Conservation (phyloP, 1,139 yeast species). For the Yamadazyma atmosphaerica region DNA sequence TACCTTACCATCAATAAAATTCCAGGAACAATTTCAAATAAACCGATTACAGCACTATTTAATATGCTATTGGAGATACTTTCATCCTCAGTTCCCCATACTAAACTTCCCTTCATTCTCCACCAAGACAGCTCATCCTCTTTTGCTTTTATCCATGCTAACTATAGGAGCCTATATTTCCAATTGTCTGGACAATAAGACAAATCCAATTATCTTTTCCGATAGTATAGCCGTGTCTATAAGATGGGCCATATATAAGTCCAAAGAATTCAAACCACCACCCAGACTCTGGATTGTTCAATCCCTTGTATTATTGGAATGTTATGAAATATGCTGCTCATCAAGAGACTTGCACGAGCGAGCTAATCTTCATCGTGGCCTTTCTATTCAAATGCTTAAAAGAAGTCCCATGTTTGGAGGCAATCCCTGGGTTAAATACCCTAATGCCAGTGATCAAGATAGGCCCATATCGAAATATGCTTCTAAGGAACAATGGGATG, state of each 20-base stretch:
- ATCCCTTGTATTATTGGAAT: constrained; percentile 60
- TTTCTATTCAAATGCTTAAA: constrained; percentile 69
- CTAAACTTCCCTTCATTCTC: constrained; percentile 65
- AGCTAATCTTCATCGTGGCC: constrained; percentile 75
- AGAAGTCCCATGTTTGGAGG: constrained; percentile 77
- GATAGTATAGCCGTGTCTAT: constrained; percentile 57
- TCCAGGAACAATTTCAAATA: constrained; percentile 18
- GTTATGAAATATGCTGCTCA: constrained; percentile 65
- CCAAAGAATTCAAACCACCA: constrained; percentile 59
- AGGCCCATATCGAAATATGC: constrained; percentile 12
- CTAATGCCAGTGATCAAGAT: constrained; percentile 9
- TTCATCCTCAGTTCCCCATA: constrained; percentile 63
- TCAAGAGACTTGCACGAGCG: constrained; percentile 66
- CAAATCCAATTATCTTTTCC: constrained; percentile 20
- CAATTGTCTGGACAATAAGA: constrained; percentile 19
- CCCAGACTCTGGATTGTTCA: constrained; percentile 69
- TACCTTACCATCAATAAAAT: constrained; percentile 13
- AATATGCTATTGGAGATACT: constrained; percentile 52
- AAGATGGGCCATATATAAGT: constrained; percentile 60
- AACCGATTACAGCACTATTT: constrained; percentile 29
- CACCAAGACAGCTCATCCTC: constrained; percentile 51
- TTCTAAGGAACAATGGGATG: constrained; percentile 21
- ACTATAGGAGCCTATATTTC: constrained; percentile 52
- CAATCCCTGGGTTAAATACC: constrained; percentile 40
- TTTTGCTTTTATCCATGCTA: constrained; percentile 56